Base-by-base conservation (phyloP, 1,284 basidiomycete species). In the Tylopilus sp. region DNA sequence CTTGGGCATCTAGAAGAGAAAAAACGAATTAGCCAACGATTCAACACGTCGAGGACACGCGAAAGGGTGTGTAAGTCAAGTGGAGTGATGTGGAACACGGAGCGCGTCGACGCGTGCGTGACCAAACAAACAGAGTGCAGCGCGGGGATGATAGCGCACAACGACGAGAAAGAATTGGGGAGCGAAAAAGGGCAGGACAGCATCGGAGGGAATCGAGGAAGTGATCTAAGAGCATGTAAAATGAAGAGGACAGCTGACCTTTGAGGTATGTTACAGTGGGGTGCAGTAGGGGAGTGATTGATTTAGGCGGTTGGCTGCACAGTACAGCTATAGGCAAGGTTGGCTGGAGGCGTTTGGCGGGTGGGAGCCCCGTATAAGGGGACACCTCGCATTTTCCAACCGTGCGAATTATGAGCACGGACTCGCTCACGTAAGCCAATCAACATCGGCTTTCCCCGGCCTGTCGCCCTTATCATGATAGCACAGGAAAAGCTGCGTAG, bases 1-100 rank as follows among this genome's bases (percentile, higher is more conserved):
- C 79, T 94, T 95, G 74, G 93, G 94, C 93, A 95, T 95, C 89
- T 91, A 80, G 72, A 78, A 68, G 74, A 63, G 64, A 71, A 72
- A 74, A 75, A 69, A 70, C 54, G 72, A 33, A 71, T 85, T 66
- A 85, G 79, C 56, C 66, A 57, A 67, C 67, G 63, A 71, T 78
- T 77, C 71, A 65, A 77, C 76, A 77, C 79, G 76, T 72, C 67
- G 66, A 71, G 69, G 59, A 38, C 69, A 72, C 63, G 76, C 66
- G 69, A 78, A 69, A 66, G 12, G 55, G 60, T 58, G 59, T 70
- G 66, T 60, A 71, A 77, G 65, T 70, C 22, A 59, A 71, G 63
- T 74, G 77, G 38, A 61, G 69, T 72, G 69, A 61, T 66, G 67
- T 66, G 47, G 60, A 60, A 76, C 76, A 76, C 68, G 79, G 58